Evolutionary conservation across 2,329 filamentous ascomycete species (phyloP), one percentile per base, ranked within the genome.

Genomic region (Epichloe coenophiala): DNA sequence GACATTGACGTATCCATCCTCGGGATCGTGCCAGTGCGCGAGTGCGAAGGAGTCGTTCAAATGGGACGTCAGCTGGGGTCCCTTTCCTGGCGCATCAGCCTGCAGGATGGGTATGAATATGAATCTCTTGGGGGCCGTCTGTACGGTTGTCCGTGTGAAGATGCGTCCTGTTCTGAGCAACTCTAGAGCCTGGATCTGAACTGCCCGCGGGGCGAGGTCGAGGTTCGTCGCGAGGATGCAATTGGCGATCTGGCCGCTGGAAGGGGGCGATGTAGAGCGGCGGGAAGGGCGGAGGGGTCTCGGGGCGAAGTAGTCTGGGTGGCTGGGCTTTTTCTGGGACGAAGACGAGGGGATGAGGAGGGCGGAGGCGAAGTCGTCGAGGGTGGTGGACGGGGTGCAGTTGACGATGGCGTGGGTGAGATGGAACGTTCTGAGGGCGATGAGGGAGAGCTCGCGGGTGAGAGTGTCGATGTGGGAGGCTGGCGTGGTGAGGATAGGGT

Each of bases 41-140:
- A 97, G 82, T 62, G 89, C 88, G 57, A 97, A 84, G 56, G 86
- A 80, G 53, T 97, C 88, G 59, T 89, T 94, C 65, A 84, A 62
- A 57, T 88, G 76, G 35, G 66, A 67, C 21, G 71, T 75, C 47
- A 83, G 71, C 47, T 69, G 70, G 3, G 73, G 70, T 42, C 69
- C 61, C 3, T 12, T 17, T 38, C 75, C 72, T 2, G 72, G 71
- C 40, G 67, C 65, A 37, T 63, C 62, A 1, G 72, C 73, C 19
- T 67, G 71, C 2, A 89, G 69, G n/a, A 95, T 70, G 1, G 87
- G 84, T 31, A 95, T 71, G 55, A 96, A 82, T 23, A 96, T 70
- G 62, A 96, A 95, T 31, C 80, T 77, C 61, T 81, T 83, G 0
- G 89, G 88, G 0, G 86, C 84, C 38, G 76, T 72, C 58, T 94